Base-by-base conservation (phyloP, 2,329 filamentous ascomycete species). In the Uncinocarpus reesii region DNA sequence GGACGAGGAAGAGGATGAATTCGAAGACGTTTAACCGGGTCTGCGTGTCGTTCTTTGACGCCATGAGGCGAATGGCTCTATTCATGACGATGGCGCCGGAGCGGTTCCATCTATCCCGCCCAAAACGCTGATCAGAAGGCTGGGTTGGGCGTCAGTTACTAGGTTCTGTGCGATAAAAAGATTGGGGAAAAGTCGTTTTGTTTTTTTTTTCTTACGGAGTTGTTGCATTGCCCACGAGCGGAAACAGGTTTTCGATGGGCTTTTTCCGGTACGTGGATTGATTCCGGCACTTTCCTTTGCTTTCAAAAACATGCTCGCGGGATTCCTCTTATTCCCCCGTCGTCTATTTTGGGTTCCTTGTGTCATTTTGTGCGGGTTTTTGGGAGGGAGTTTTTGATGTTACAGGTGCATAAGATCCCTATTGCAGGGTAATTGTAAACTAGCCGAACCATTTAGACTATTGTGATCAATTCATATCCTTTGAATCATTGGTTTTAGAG, bases 1-100 rank as follows among this genome's bases (percentile, higher is more conserved):
- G 2, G 67, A 69, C 41, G 68, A 71, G 36, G 68, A 71, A 31
- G 67, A 69, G 3, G 65, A 65, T 42, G 67, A 70, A 48, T 70
- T 70, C 50, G 67, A 70, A 43, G 67, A 70, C 52, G 67, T 68
- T 13, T 66, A 55, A 58, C 37, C 13, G 26, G 7, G 26, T 7
- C 26, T 29, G 7, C 7, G 26, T 11, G n/a, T n/a, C n/a, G n/a
- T 29, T 29, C 11, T 29, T 6, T 29, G 11, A 29, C 11, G 7
- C 26, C 11, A 11, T 29, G 26, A 6, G 26, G 11, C 26, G 11
- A 29, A 29, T 29, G 11, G 11, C n/a, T n/a, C n/a, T n/a, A n/a
- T n/a, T n/a, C n/a, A n/a, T n/a, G n/a, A n/a, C n/a, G n/a, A n/a
- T n/a, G n/a, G n/a, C n/a, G n/a, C n/a, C n/a, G n/a, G n/a, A n/a